phyloP scores from a whole-genome alignment of 805 yeast species.

The Ogataea polymorpha region DNA sequence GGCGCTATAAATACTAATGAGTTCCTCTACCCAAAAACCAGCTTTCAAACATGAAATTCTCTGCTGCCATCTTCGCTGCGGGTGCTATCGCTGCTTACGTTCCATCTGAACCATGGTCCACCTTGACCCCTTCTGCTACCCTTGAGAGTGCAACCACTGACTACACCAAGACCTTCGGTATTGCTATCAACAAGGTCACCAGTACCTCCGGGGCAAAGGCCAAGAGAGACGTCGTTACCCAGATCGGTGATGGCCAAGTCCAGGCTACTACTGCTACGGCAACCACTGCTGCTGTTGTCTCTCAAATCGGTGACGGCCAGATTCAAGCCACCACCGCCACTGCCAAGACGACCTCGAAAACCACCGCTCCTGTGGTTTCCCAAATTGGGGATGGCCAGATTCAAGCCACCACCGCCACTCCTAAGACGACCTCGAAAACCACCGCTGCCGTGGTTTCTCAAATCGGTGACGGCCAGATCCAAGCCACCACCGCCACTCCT shows the following conservation, averaged over 20 bases:
- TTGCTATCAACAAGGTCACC: slow-evolving; percentile 55
- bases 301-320: slow-evolving; percentile 30
- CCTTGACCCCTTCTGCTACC: slow-evolving; percentile 61
- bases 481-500: slow-evolving; percentile 39
- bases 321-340: slow-evolving; percentile 18
- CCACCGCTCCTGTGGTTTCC: slow-evolving; percentile 22
- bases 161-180: slow-evolving; percentile 59
- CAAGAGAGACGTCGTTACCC: slow-evolving; percentile 37
- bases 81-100: slow-evolving; percentile 57
- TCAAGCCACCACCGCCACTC: slow-evolving; percentile 21
- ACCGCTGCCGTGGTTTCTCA: slow-evolving; percentile 34
- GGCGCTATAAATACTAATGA: slow-evolving; percentile 40
- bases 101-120: slow-evolving; percentile 67
- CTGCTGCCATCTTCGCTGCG: slow-evolving; percentile 37
- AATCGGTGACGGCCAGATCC: slow-evolving; percentile 20
- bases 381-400: slow-evolving; percentile 30
- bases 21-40: slow-evolving; percentile 17
- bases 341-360: slow-evolving; percentile 28
- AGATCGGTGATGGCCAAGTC: slow-evolving; percentile 43
- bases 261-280: slow-evolving; percentile 33
- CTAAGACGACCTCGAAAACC: slow-evolving; percentile 23
- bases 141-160: slow-evolving; percentile 56
- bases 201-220: slow-evolving; percentile 33
- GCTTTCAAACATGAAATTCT: slow-evolving; percentile 26
- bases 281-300: slow-evolving; percentile 9